Percentiles rank a stretch among this genome's conserved stretches.
Evolutionary conservation across 2,329 filamentous ascomycete genomes (phyloP).

Genomic region (Celoporthe dispersa): DNA sequence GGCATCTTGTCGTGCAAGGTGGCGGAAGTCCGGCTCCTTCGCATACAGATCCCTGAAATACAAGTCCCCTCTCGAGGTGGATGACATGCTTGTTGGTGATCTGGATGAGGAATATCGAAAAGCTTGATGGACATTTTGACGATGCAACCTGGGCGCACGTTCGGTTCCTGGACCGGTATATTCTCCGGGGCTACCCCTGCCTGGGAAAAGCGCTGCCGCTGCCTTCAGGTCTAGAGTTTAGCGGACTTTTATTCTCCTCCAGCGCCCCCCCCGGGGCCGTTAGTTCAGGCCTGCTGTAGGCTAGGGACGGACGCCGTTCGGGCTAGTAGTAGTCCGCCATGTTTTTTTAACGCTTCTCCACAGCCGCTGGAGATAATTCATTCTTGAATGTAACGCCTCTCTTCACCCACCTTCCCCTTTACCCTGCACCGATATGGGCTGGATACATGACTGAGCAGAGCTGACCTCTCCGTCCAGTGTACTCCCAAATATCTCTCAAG

Average conservation of each 20-base stretch:
- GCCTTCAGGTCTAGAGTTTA: background rate
- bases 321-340: background rate
- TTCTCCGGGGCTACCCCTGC: background rate
- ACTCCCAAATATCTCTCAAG: no score
- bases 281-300: background rate
- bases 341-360: background rate
- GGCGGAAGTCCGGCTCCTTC: constrained; percentile 48
- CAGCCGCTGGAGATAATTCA: background rate
- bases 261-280: background rate
- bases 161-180: constrained; percentile 1
- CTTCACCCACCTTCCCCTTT: background rate
- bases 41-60: constrained; percentile 48
- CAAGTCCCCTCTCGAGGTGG: constrained; percentile 30
- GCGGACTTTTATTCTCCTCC: background rate
- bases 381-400: background rate
- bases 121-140: background rate
- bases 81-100: constrained; percentile 22
- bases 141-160: background rate
- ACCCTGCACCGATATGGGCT: background rate
- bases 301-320: background rate
- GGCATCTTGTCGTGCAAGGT: constrained; percentile 46
- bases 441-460: background rate
- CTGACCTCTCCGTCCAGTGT: background rate
- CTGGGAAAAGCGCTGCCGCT: background rate
- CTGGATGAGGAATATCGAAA: background rate